Conservation (phyloP, 768 basidiomycete species). For the Suillus alpinus region DNA sequence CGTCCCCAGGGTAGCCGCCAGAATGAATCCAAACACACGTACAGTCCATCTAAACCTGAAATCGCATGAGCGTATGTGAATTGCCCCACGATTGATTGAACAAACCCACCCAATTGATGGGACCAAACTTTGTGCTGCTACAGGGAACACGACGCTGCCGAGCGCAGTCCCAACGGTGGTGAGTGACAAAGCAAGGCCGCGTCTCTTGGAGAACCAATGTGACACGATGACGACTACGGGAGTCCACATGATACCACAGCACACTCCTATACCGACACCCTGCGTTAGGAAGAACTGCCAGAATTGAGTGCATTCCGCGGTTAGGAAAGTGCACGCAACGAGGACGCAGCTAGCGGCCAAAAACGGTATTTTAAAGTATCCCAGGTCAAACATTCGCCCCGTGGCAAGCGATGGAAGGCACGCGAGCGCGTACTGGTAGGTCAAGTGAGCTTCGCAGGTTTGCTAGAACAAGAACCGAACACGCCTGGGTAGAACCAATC, state of each 20-base stretch:
- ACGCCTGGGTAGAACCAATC: conserved; percentile 76
- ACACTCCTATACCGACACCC: conserved; percentile 66
- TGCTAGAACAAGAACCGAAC: conserved; percentile 2
- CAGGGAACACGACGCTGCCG: conserved; percentile 69
- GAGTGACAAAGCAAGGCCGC: conserved; percentile 58
- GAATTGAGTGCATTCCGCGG: conserved; percentile 66
- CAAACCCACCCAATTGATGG: conserved; percentile 60
- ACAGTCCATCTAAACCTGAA: conserved; percentile 74
- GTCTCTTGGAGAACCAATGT: conserved; percentile 67
- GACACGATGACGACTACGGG: conserved; percentile 57
- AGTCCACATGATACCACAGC: conserved; percentile 59
- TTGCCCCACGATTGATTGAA: conserved; percentile 1
- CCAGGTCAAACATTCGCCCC: conserved; percentile 73
- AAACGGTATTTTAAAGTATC: conserved; percentile 55
- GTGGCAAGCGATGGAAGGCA: conserved; percentile 61
- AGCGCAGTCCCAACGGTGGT: conserved; percentile 63
- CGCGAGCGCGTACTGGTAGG: conserved; percentile 54
- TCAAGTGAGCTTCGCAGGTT: not conserved
- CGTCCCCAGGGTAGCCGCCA: conserved; percentile 48
- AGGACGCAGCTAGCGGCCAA: conserved; percentile 47
- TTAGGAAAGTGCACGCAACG: conserved; percentile 58
- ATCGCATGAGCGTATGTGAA: not conserved
- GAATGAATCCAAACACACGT: conserved; percentile 64
- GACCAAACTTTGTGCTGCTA: conserved; percentile 54
- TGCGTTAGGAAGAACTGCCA: conserved; percentile 82